Conservation (phyloP, 495 filamentous ascomycete genomes). For the Penicillium samsonianum region DNA sequence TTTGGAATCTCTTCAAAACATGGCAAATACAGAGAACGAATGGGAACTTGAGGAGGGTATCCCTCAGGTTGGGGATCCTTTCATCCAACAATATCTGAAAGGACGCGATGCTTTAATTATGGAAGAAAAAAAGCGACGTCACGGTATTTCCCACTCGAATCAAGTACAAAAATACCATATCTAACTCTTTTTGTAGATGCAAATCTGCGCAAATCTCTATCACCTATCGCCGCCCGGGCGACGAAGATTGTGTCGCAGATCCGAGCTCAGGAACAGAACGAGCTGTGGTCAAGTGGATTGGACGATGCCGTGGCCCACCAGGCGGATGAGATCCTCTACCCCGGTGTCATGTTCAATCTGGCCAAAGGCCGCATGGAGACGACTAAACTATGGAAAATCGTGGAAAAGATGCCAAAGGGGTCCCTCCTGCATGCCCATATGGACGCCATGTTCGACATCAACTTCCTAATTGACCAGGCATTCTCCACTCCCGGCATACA, state of each 20-base stretch:
- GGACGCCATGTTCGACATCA: slow-evolving; percentile 86
- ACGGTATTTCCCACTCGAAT: slow-evolving; percentile 53
- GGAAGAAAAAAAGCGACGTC: slow-evolving; percentile 78
- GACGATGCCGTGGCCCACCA: slow-evolving; percentile 62
- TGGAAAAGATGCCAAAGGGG: slow-evolving; percentile 87
- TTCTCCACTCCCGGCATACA: slow-evolving; percentile 75
- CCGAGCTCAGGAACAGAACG: slow-evolving; percentile 69
- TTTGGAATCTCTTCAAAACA: slow-evolving; percentile 11
- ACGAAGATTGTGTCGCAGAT: slow-evolving; percentile 77
- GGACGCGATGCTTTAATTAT: slow-evolving; percentile 75
- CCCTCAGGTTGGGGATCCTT: slow-evolving; percentile 62
- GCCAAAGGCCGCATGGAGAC: slow-evolving; percentile 78
- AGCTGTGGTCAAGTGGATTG: slow-evolving; percentile 69
- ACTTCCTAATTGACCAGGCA: slow-evolving; percentile 70
- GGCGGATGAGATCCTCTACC: slow-evolving; percentile 59
- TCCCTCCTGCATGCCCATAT: slow-evolving; percentile 85
- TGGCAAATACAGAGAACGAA: slow-evolving; percentile 31
- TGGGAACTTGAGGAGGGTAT: slow-evolving; percentile 55
- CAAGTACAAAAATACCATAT: slow-evolving; percentile 3
- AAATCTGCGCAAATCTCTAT: slow-evolving; percentile 60
- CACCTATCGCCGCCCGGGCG: slow-evolving; percentile 72
- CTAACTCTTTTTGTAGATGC: slow-evolving; percentile 28
- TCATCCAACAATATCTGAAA: slow-evolving; percentile 75
- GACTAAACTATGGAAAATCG: slow-evolving; percentile 82
- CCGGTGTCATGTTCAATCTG: slow-evolving; percentile 85